Base-by-base conservation (phyloP, 106 monocot genomes). In the Gastrodia elata region DNA sequence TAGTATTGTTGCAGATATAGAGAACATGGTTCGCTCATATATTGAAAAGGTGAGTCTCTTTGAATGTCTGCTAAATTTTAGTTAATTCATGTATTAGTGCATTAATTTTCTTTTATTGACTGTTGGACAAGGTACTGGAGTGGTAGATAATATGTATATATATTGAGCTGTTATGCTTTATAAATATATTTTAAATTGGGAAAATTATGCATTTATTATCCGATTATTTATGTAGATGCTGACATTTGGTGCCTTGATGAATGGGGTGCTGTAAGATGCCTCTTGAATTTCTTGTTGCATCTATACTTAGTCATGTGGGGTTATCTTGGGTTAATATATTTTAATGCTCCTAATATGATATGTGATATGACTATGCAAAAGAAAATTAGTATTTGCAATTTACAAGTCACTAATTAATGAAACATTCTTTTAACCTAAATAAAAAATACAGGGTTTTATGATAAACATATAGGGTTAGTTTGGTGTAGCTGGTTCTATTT, bases 11-110 rank as follows among this genome's bases (percentile, higher is more conserved):
- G 26, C 33, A 72, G 78, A 78, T 34, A 78, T 78, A 48, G 78
- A 78, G 35, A 78, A 73, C 48, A 78, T 78, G 78, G 78, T 78
- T 48, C 78, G 78, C 24, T 59, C 78, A 0, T 78, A 10, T 41
- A 78, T 78, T 78, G 78, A 78, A 67, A 78, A 78, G 78, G 78
- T 78, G 25, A 39, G 40, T 25, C 25, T 40, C 26, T 69, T 69
- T 67, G 67, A 20, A 37, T 67, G 67, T 27, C 26, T 40, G 24
- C 40, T 13, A 68, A 9, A 5, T 24, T 68, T 22, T 14, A 65
- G 39, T 38, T 24, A 3, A 68, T 13, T 24, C 38, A 68, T 68
- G n/a, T 39, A 39, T 68, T 68, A 68, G 14, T 32, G 34, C 65
- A 36, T 36, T 11, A 5, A 65, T 15, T 4, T n/a, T 2, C 30